These are phyloP conservation scores for Suillus clintonianus DNA, from an alignment of 768 basidiomycete genomes.

Conservation along the genomic window DNA sequence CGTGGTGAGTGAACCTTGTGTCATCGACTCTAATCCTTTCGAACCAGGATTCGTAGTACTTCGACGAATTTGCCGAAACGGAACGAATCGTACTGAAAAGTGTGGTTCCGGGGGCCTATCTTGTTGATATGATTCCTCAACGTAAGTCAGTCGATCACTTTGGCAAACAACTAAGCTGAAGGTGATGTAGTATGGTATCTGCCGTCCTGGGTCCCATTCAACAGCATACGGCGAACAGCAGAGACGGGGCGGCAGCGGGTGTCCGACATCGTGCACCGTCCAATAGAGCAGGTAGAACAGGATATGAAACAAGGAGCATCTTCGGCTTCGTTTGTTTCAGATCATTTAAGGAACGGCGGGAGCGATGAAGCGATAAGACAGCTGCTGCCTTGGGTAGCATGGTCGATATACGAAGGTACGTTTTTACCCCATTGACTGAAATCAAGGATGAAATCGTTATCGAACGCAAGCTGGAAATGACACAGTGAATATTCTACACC, in stretches of 20 bases:
- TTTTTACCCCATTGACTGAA: background rate
- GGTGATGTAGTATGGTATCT: conserved; percentile 18
- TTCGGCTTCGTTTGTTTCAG: conserved; percentile 5
- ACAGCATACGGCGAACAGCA: conserved; percentile 5
- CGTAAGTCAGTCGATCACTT: background rate
- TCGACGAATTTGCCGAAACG: conserved; percentile 6
- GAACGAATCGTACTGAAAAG: conserved; percentile 4
- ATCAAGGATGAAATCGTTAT: background rate
- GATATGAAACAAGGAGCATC: conserved; percentile 2
- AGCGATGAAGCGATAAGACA: background rate
- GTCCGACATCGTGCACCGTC: background rate
- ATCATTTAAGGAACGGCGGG: background rate
- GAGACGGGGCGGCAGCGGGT: conserved; percentile 5
- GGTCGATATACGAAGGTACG: conserved; percentile 10
- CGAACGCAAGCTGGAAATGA: background rate
- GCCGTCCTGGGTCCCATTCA: conserved; percentile 22
- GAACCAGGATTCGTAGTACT: background rate
- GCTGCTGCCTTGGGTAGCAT: conserved; percentile 6
- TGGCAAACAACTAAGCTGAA: background rate
- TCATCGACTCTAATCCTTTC: background rate
- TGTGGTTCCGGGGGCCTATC: conserved; percentile 9
- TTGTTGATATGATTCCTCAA: conserved; percentile 10
- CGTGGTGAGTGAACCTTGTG: background rate
- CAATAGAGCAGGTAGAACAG: conserved; percentile 9
- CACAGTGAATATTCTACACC: background rate